phyloP scores from a whole-genome alignment of 2,329 filamentous ascomycete genomes.

The Colletotrichum aenigma region DNA sequence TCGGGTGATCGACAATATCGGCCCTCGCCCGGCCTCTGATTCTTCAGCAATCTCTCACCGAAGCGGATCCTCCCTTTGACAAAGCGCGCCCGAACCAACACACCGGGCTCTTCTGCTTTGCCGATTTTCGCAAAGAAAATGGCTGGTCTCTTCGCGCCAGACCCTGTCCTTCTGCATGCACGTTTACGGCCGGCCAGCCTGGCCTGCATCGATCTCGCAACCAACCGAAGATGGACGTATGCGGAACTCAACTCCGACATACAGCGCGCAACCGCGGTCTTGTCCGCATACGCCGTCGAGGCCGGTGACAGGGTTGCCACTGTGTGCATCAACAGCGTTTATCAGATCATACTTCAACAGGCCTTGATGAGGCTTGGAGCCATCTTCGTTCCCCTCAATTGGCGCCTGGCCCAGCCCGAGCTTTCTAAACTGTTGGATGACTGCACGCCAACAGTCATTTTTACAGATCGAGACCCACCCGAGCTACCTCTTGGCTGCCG shows the following conservation, averaged over 20 bases:
- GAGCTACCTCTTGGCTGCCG: not conserved
- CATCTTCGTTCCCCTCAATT: slow-evolving; percentile 13
- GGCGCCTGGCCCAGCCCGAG: slow-evolving; percentile 16
- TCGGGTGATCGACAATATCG: not conserved
- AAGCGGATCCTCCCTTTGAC: not conserved
- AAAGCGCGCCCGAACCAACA: not conserved
- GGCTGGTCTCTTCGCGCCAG: not conserved
- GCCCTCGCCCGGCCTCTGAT: not conserved
- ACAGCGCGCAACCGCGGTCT: not conserved
- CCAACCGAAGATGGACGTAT: slow-evolving; percentile 18
- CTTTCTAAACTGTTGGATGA: slow-evolving; percentile 2
- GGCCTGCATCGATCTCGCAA: slow-evolving; percentile 16
- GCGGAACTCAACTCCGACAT: slow-evolving; percentile 15
- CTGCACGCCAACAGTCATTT: not conserved
- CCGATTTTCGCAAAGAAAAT: not conserved
- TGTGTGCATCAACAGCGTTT: slow-evolving; percentile 3
- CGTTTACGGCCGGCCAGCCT: slow-evolving; percentile 12
- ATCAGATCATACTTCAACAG: slow-evolving; percentile 18
- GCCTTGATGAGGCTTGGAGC: slow-evolving; percentile 8
- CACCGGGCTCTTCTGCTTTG: not conserved
- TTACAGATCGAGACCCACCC: slow-evolving; percentile 4
- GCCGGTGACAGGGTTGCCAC: slow-evolving; percentile 11
- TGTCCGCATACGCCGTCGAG: not conserved
- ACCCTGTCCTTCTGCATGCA: slow-evolving; percentile 16
- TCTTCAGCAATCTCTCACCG: not conserved